Evolutionary conservation across 2,329 filamentous ascomycete genomes (phyloP), one percentile per base, ranked within the genome.

Genomic region (Beauveria bassiana): DNA sequence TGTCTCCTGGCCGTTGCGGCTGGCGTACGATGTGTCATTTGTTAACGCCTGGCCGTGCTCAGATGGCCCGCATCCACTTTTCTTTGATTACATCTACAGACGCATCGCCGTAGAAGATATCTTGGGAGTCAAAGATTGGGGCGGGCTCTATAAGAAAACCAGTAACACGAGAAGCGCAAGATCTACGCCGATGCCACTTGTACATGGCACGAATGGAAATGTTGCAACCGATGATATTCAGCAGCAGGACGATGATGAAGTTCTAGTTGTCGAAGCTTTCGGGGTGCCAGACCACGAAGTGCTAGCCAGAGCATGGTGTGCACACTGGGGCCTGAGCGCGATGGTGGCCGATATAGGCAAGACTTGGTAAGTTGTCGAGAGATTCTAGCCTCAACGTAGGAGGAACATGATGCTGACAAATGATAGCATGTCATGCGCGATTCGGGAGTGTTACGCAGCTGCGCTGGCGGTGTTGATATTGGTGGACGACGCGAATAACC

Each of bases 231-330:
- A 26, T 64, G 67, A 18, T 64, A 66, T 20, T 64, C 74, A 77
- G 16, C 75, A 78, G 16, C 75, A 79, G 20, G 83, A 86, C 60
- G 77, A 84, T 28, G 87, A 88, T 66, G 82, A 83, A 66, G 87
- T 92, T 3, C 76, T 92, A 9, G 86, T 88, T 5, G 80, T 91
- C 16, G 87, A 91, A 73, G 86, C 88, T 0, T 86, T 89, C 70
- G 89, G 89, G 1, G 87, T 88, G 24, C 78, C 78, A 54, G 89
- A 91, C 71, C 91, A 91, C 66, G 89, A 91, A 72, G 88, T 91
- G 4, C 80, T 92, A 67, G 88, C 86, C 1, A 78, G 89, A 64
- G 88, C 89, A 7, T 92, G 89, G 89, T 91, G 88, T 70, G 83
- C 87, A 61, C 86, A 90, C 68, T 90, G 87, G 83, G 89, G 89